A percentile compares a stretch with the other conserved stretches of the same genome.
Evolutionary conservation across 768 basidiomycete genomes (phyloP).

Genomic region (Pleurotus pulmonarius): DNA sequence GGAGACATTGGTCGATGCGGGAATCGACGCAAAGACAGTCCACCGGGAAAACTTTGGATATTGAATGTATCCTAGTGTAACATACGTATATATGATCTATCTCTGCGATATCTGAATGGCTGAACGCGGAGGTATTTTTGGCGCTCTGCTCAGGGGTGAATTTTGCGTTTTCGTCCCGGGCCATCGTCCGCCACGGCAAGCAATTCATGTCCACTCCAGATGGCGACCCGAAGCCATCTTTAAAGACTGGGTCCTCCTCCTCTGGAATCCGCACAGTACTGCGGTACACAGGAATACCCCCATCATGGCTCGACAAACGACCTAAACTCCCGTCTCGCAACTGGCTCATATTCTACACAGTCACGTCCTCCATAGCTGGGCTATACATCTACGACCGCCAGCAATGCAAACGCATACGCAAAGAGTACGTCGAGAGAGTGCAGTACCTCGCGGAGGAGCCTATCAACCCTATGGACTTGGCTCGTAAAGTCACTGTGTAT

Average conservation of each 20-base stretch:
- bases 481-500: constrained; percentile 82
- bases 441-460: constrained; percentile 70
- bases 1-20: constrained; percentile 27
- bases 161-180: not conserved
- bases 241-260: constrained; percentile 3
- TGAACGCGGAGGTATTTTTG: not conserved
- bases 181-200: too few relatives aligned
- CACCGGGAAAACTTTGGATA: constrained; percentile 41
- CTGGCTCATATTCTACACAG: constrained; percentile 87
- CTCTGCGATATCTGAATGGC: too few relatives aligned
- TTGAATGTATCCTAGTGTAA: constrained; percentile 13
- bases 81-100: constrained; percentile 2
- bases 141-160: constrained; percentile 4
- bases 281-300: constrained; percentile 63
- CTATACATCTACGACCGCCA: constrained; percentile 84
- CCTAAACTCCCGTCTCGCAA: constrained; percentile 89
- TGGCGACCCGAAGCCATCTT: not conserved
- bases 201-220: not conserved
- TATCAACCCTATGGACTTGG: constrained; percentile 56
- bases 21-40: constrained; percentile 28
- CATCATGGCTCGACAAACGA: constrained; percentile 79
- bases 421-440: constrained; percentile 78
- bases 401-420: constrained; percentile 73
- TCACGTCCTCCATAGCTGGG: constrained; percentile 67
- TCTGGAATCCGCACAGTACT: constrained; percentile 64